A percentile compares a stretch with the other conserved stretches of the same genome.
Conservation (phyloP, 2,329 filamentous ascomycete species). For the Monilinia aucupariae region DNA sequence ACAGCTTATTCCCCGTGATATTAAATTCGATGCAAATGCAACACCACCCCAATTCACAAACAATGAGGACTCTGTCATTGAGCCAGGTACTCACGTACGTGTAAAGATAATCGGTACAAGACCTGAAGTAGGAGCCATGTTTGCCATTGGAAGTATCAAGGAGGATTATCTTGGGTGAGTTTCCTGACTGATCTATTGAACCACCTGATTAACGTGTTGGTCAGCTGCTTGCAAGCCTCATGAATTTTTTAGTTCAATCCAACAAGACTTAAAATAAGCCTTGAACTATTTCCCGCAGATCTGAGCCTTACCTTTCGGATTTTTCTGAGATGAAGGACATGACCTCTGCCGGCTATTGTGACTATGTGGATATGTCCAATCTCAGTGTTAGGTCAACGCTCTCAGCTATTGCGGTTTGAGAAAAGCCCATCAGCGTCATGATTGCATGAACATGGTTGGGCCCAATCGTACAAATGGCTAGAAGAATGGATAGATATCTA, state of each 20-base stretch:
- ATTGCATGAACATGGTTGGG: not conserved
- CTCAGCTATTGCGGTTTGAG: not conserved
- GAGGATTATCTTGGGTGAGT: slow-evolving; percentile 66
- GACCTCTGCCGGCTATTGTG: not conserved
- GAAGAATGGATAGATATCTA: slow-evolving; percentile 11
- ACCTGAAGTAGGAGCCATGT: slow-evolving; percentile 91
- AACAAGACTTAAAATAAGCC: not conserved
- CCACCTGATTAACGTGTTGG: slow-evolving; percentile 9
- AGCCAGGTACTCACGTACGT: slow-evolving; percentile 87
- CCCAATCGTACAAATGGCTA: not conserved
- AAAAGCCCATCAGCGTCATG: not conserved
- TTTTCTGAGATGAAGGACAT: not conserved
- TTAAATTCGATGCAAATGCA: slow-evolving; percentile 92
- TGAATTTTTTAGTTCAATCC: slow-evolving; percentile 20
- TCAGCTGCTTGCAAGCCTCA: slow-evolving; percentile 29
- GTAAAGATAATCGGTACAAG: slow-evolving; percentile 92
- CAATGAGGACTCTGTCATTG: slow-evolving; percentile 87
- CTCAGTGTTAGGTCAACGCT: not conserved
- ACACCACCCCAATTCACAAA: slow-evolving; percentile 97
- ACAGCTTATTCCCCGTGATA: slow-evolving; percentile 82
- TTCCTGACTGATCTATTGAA: not conserved
- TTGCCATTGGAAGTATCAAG: slow-evolving; percentile 95
- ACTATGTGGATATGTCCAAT: not conserved
- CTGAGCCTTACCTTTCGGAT: not conserved
- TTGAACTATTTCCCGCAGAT: not conserved